Base-by-base conservation (phyloP, 331 rosid genomes). In the Malus hybrid region DNA sequence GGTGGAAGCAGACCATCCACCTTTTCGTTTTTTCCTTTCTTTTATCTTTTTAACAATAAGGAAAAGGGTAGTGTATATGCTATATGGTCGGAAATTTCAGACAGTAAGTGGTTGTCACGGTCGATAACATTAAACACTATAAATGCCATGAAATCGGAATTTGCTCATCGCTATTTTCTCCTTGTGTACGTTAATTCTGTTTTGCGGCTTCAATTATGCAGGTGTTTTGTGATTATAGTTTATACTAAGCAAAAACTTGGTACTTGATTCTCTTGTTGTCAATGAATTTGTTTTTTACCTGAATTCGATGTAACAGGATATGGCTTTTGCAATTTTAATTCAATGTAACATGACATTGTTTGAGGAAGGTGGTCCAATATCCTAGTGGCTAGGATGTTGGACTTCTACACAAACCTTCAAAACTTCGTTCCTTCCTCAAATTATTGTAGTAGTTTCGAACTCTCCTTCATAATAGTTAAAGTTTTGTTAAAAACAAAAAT, bases 51-150 rank as follows among this genome's bases (percentile, higher is more conserved):
- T 73, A 84, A 85, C 87, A 89, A 91, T 90, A 86, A 86, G 87
- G 88, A 83, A 83, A 84, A 86, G 85, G 83, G 79, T 86, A 79
- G 83, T 86, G 90, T 86, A 91, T 80, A 84, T 83, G 86, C 80
- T 84, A 91, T 80, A 84, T 83, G 86, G 81, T 84, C 63, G 80
- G 71, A 69, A 36, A 74, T 73, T 78, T 87, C 85, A 63, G 61
- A 62, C 71, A 69, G 44, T 7, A 1, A 7, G 85, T 81, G 79
- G 52, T 85, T 76, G 73, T 79, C 84, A 71, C 79, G 82, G 79
- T 77, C 74, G 86, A 65, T 80, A 65, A 77, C 76, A 77, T 52
- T 61, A 67, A 79, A 82, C 87, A 73, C 74, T 82, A 76, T 86
- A 84, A 81, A 79, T 83, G 65, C 85, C 79, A 66, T 71, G 86